A percentile compares a stretch with the other conserved stretches of the same genome.
Evolutionary conservation across 768 basidiomycete species (phyloP).

Genomic region (Pleurotus cornucopiae): DNA sequence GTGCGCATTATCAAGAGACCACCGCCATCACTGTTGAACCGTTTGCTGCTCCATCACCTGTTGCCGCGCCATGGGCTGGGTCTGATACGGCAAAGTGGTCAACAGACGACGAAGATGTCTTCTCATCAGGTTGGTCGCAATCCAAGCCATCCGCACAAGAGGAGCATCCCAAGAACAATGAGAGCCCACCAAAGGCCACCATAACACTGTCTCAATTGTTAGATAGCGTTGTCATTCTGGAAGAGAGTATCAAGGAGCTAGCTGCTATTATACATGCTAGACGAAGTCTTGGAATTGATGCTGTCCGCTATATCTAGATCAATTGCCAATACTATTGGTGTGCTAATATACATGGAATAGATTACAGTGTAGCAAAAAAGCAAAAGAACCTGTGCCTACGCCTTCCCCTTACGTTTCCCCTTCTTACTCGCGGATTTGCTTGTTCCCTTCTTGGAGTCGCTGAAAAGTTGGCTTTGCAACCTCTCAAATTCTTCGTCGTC

Average conservation of each 20-base stretch:
- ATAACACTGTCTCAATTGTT: slow-evolving; percentile 81
- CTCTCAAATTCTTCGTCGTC: slow-evolving; percentile 64
- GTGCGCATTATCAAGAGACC: slow-evolving; percentile 79
- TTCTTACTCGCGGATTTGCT: slow-evolving; percentile 20
- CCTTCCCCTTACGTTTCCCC: slow-evolving; percentile 31
- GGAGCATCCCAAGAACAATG: slow-evolving; percentile 26
- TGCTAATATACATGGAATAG: slow-evolving; percentile 2
- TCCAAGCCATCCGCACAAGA: slow-evolving; percentile 18
- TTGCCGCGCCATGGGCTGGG: slow-evolving; percentile 63
- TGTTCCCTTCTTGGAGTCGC: slow-evolving; percentile 33
- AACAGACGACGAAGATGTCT: slow-evolving; percentile 69
- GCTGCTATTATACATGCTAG: slow-evolving; percentile 82
- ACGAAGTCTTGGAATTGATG: slow-evolving; percentile 80
- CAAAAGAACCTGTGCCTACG: slow-evolving; percentile 14
- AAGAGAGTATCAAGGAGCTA: slow-evolving; percentile 93
- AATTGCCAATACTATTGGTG: background rate
- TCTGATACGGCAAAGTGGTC: slow-evolving; percentile 45
- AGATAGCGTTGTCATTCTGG: slow-evolving; percentile 92
- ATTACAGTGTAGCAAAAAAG: slow-evolving; percentile 1
- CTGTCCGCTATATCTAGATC: slow-evolving; percentile 66
- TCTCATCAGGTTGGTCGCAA: slow-evolving; percentile 36
- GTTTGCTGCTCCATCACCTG: slow-evolving; percentile 55
- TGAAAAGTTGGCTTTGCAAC: slow-evolving; percentile 54
- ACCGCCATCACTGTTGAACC: slow-evolving; percentile 67
- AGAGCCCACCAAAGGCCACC: slow-evolving; percentile 26